Evolutionary conservation across 768 basidiomycete genomes (phyloP).

Genomic region (Pholiota conissans): DNA sequence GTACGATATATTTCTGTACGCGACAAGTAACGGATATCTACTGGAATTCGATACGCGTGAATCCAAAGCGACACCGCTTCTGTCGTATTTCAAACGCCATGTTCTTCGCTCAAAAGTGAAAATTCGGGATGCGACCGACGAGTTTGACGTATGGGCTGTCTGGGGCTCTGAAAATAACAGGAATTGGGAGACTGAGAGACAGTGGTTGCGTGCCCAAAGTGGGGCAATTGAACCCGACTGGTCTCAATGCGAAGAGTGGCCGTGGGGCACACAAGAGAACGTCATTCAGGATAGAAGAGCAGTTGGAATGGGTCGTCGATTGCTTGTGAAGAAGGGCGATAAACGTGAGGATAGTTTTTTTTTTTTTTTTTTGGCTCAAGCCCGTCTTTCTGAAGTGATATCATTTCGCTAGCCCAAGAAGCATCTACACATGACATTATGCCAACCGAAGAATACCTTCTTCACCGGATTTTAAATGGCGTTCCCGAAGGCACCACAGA

Average conservation of each 20-base stretch:
- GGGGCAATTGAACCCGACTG: conserved; percentile 80
- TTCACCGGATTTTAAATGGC: conserved; percentile 79
- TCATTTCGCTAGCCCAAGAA: conserved; percentile 48
- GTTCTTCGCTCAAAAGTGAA: conserved; percentile 89
- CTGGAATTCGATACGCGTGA: conserved; percentile 70
- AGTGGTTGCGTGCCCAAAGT: conserved; percentile 61
- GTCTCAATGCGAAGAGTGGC: conserved; percentile 46
- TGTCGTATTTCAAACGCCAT: conserved; percentile 77
- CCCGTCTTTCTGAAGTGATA: not conserved
- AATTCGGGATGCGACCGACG: conserved; percentile 71
- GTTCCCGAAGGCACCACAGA: conserved; percentile 87
- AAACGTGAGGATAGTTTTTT: conserved; percentile 54
- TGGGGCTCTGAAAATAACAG: conserved; percentile 59
- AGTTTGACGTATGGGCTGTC: conserved; percentile 80
- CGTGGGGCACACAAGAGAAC: conserved; percentile 60
- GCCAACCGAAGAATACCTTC: conserved; percentile 57
- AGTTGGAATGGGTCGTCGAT: conserved; percentile 74
- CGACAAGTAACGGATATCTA: conserved; percentile 57
- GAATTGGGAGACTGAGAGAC: conserved; percentile 29
- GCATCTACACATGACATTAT: conserved; percentile 55
- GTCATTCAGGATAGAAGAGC: conserved; percentile 66
- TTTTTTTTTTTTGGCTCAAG: not conserved
- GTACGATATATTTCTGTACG: conserved; percentile 87
- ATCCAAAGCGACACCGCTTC: conserved; percentile 59
- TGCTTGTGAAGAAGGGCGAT: conserved; percentile 70